Base-by-base conservation (phyloP, 169 alveolate genomes). In the Cryptosporidium parvum region DNA sequence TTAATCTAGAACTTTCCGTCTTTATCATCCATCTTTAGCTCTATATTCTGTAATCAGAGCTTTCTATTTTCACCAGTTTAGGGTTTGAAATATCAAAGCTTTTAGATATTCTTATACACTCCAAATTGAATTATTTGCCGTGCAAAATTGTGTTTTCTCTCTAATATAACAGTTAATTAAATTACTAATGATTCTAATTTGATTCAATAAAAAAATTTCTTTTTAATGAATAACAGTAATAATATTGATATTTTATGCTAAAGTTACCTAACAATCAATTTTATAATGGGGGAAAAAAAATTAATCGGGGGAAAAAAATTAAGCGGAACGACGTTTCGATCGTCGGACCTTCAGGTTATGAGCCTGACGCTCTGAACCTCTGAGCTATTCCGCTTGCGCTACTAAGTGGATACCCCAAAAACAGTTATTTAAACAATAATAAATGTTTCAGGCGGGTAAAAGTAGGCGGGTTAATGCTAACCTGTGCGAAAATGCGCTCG, bases 261-360 rank as follows among this genome's bases (percentile, higher is more conserved):
- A 21, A n/a, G 9, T n/a, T 21, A n/a, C 9, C 16, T 26, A 26
- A 42, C 51, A 48, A 12, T 48, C 56, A 14, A 48, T 48, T 48
- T 48, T 70, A 4, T 5, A 45, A n/a, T 44, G 31, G 31, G 31
- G 10, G 29, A 51, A 72, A 44, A 70, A 8, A 72, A 21, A 44
- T 23, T 42, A 42, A 21, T 16, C 39, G 18, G 7, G 12, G 12
- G 0, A 0, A 33, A 80, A 80, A 80, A 80, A 73, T 4, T 61
- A 80, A 80, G 89, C 89, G 89, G 89, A 80, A 80, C 89, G 89
- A 80, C 89, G 89, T 80, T 80, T 80, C 89, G 89, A 80, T 80
- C 89, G 89, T 80, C 89, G 89, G 89, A 80, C 89, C 89, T 80
- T 80, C 89, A 80, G 89, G 89, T 80, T 80, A 80, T 80, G 89